Evolutionary conservation across 352 stramenopile genomes (phyloP).

Genomic region (Pythium rhizo-oryzae): DNA sequence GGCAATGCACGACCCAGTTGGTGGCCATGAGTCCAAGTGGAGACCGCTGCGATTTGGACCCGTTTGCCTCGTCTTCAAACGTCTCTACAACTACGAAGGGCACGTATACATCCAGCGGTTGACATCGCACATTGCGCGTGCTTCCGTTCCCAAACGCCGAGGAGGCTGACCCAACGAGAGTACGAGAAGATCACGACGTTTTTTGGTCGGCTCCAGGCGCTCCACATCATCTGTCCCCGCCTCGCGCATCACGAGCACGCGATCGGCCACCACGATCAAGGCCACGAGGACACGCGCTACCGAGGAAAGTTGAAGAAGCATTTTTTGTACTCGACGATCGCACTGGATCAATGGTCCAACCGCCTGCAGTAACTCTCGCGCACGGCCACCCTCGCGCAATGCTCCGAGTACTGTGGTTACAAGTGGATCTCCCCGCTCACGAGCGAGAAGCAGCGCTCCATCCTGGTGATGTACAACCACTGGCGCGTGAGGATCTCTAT

Average conservation of each 20-base stretch:
- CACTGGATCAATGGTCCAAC: conserved; percentile 79
- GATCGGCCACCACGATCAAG: conserved; percentile 66
- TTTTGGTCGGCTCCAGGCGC: conserved; percentile 71
- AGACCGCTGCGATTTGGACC: not conserved
- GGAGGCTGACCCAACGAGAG: conserved; percentile 80
- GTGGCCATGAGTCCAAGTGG: conserved; percentile 3
- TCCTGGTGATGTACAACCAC: conserved; percentile 91
- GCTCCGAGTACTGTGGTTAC: conserved; percentile 86
- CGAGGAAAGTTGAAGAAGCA: conserved; percentile 86
- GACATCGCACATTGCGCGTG: conserved; percentile 80
- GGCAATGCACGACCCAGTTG: conserved; percentile 50
- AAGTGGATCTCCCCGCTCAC: conserved; percentile 82
- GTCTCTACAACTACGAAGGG: conserved; percentile 27
- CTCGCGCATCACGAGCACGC: conserved; percentile 83
- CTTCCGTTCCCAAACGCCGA: conserved; percentile 79
- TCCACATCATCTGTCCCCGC: conserved; percentile 84
- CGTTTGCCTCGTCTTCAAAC: not conserved
- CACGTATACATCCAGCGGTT: conserved; percentile 76
- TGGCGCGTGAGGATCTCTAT: conserved; percentile 84
- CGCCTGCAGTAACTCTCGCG: conserved; percentile 77
- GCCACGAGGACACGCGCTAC: conserved; percentile 46
- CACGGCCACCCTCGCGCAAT: conserved; percentile 71
- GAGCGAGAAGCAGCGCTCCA: conserved; percentile 73
- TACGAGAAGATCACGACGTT: conserved; percentile 54
- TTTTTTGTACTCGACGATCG: conserved; percentile 78